These are phyloP conservation scores for Viola odorata DNA, from an alignment of 345 rosid genomes.

Conservation along the genomic window DNA sequence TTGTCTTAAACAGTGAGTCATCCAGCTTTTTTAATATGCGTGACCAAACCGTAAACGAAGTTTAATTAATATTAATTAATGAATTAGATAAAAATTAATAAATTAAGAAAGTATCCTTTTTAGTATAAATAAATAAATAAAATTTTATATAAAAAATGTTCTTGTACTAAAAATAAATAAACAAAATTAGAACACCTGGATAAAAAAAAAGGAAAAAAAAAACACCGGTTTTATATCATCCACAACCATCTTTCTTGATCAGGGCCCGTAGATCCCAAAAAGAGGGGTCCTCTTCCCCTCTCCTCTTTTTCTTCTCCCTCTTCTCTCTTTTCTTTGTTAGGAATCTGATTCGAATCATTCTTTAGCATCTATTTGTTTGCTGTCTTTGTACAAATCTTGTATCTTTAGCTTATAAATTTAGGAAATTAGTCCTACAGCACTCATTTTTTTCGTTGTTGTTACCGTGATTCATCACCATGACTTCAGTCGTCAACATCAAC, in stretches of 20 bases:
- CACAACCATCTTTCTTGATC: background rate
- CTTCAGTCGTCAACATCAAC: constrained; percentile 19
- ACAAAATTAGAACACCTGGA: too few relatives aligned
- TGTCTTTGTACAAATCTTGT: background rate
- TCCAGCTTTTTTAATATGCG: too few relatives aligned
- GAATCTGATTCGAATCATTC: constrained; percentile 12
- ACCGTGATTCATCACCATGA: constrained; percentile 12
- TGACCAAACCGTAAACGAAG: too few relatives aligned
- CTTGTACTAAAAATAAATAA: too few relatives aligned
- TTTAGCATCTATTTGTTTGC: constrained; percentile 1
- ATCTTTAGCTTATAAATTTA: background rate
- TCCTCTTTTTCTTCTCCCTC: background rate
- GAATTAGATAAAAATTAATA: too few relatives aligned
- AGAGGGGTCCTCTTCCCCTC: constrained; percentile 1
- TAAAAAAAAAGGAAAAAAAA: background rate
- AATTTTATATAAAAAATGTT: too few relatives aligned
- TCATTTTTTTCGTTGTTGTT: background rate
- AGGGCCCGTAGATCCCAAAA: background rate
- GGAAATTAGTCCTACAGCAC: background rate
- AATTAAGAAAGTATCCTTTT: too few relatives aligned
- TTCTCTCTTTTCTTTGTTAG: background rate
- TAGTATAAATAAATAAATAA: too few relatives aligned
- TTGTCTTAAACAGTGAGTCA: too few relatives aligned
- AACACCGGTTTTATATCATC: background rate
- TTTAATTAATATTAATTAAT: too few relatives aligned